A percentile compares a stretch with the other conserved stretches of the same genome.
phyloP scores from a whole-genome alignment of 2,329 filamentous ascomycete species.

The Xylariomycetidae sp. region DNA sequence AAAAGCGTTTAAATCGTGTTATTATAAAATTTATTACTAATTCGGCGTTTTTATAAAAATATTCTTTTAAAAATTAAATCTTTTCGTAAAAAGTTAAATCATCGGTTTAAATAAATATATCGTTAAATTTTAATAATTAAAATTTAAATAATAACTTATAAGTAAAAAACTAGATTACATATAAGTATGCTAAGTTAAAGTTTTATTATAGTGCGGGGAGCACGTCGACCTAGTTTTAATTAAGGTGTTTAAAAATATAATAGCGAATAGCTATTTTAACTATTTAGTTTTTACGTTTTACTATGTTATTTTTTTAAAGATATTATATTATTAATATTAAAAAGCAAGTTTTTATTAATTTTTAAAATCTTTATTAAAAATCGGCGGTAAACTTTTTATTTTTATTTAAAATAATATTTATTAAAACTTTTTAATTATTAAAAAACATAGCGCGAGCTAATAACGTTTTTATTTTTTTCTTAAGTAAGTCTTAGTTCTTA shows the following conservation, averaged over 20 bases:
- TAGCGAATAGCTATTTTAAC: not conserved
- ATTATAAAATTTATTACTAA: slow-evolving; percentile 2
- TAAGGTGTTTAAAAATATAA: not conserved
- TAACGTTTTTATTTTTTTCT: too few species aligned
- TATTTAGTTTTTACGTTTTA: slow-evolving; percentile 1
- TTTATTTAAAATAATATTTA: slow-evolving; percentile 2
- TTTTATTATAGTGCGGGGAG: not conserved
- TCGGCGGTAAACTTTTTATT: slow-evolving; percentile 1
- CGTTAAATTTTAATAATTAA: not conserved
- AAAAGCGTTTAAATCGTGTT: slow-evolving; percentile 1
- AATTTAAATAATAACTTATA: not conserved
- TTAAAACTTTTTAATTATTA: too few species aligned
- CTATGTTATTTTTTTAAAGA: slow-evolving; percentile 1
- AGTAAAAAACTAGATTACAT: not conserved
- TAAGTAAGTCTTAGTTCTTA: too few species aligned
- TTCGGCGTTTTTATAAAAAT: too few species aligned
- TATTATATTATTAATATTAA: slow-evolving; percentile 1
- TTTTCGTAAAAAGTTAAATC: not conserved
- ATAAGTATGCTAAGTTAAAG: not conserved
- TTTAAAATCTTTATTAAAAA: slow-evolving; percentile 3
- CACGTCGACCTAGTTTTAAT: not conserved
- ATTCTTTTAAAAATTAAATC: too few species aligned
- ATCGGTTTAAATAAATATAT: not conserved
- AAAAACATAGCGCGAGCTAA: too few species aligned
- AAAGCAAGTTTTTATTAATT: not conserved